Base-by-base conservation (phyloP, 306 rosid genomes). In the Cucurbita maxima region DNA sequence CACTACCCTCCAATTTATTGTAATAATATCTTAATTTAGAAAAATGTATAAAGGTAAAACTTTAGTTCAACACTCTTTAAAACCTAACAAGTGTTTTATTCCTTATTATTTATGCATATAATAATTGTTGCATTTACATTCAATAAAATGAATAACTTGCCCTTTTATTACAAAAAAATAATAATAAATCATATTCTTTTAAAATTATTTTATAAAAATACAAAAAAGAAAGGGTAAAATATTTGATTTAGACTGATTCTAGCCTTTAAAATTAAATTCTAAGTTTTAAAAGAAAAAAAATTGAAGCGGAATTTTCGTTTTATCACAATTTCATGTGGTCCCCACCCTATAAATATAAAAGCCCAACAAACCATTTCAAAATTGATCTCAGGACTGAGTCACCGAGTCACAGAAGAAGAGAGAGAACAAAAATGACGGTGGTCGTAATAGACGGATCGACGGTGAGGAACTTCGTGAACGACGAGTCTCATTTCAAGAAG, bases 371-470 rank as follows among this genome's bases (percentile, higher is more conserved):
- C 69, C 8, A 38, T 62, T 38, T 64, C 71, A 11, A 64, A 43
- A 5, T 10, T 19, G 2, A 18, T n/a, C 53, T 11, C 53, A 61
- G 11, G 13, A 40, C 51, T 30, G 22, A 38, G 30, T 8, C 51
- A 41, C 51, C 51, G 53, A 64, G n/a, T 19, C 61, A 9, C 71
- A 12, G 10, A 40, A 13, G 10, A 2, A 40, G 18, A 43, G 8
- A 68, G 19, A 37, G 3, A 66, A 14, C 3, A 34, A 15, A 19
- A 43, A 82, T 85, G 88, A 86, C 82, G 4, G 88, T 85, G 45
- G 86, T 85, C 41, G 77, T 92, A 10, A 88, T 92, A 6, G 98
- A 92, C 86, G 96, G 98, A 25, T 79, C 84, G 7, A 89, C 98
- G 15, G 96, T 92, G 36, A 41, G 78, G n/a, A 90, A 92, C 74